Conservation (phyloP, 371 early-diverging fungal genomes). For the Apophysomyces variabilis region DNA sequence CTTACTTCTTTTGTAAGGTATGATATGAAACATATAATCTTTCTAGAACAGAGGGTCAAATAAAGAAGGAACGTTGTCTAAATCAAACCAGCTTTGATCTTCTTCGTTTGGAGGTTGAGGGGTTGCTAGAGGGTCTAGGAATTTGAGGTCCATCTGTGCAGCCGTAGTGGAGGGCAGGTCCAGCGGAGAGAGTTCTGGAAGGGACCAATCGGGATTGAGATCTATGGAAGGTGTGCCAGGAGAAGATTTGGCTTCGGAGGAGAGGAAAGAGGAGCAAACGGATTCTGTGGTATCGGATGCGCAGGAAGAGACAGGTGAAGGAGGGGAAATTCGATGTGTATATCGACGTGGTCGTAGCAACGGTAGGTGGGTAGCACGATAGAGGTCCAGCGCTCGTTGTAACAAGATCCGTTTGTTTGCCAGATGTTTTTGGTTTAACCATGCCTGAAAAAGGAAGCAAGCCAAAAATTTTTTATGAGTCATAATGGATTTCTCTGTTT, state of each 20-base stretch:
- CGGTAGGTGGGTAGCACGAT: constrained; percentile 50
- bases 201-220: not conserved
- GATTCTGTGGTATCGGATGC: constrained; percentile 2
- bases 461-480: constrained; percentile 4
- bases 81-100: constrained; percentile 3
- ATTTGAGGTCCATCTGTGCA: not conserved
- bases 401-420: constrained; percentile 51
- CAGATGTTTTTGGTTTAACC: constrained; percentile 51
- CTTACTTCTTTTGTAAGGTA: no score
- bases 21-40: not conserved
- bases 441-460: constrained; percentile 36
- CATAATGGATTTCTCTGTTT: constrained; percentile 12
- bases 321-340: constrained; percentile 30
- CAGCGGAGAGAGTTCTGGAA: not conserved
- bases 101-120: constrained; percentile 3
- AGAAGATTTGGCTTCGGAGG: constrained; percentile 2
- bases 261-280: not conserved
- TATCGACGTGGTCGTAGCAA: constrained; percentile 47
- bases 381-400: constrained; percentile 54
- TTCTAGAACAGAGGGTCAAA: not conserved
- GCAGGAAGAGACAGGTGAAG: constrained; percentile 22
- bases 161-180: not conserved
- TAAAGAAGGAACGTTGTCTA: constrained; percentile 1
- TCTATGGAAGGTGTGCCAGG: not conserved
- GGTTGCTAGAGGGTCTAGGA: constrained; percentile 3